Percentiles rank a stretch among this genome's conserved stretches.
Conservation (phyloP, 1,284 basidiomycete species). For the Leucoagaricus sp. region DNA sequence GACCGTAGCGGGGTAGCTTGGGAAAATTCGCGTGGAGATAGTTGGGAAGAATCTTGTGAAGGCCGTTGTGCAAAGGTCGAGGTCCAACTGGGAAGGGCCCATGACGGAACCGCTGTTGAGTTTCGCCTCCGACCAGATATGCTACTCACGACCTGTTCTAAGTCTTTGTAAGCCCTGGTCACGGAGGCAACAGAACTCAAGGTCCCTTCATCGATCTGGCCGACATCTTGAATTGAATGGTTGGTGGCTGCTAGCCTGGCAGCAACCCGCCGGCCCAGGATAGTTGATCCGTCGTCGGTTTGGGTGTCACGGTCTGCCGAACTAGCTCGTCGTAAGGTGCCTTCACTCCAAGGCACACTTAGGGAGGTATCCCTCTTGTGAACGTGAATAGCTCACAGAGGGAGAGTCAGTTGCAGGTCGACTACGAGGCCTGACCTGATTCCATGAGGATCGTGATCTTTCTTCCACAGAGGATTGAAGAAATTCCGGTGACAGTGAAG, state of each 20-base stretch:
- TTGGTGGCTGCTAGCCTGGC: constrained; percentile 36
- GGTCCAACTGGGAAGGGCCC: neutral
- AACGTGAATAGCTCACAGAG: neutral
- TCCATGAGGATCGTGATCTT: constrained; percentile 1
- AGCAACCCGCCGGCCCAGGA: constrained; percentile 52
- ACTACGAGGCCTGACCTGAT: neutral
- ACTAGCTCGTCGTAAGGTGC: constrained; percentile 23
- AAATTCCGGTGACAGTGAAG: constrained; percentile 7
- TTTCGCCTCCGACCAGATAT: neutral
- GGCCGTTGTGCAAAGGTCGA: neutral
- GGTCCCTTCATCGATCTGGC: constrained; percentile 8
- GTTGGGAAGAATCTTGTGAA: constrained; percentile 6
- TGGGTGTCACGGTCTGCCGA: constrained; percentile 21
- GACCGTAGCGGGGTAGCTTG: neutral
- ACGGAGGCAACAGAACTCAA: constrained; percentile 11
- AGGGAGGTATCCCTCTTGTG: neutral
- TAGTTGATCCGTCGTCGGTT: constrained; percentile 43
- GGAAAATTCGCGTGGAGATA: constrained; percentile 9
- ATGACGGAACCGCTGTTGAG: constrained; percentile 1
- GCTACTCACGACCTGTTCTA: constrained; percentile 5
- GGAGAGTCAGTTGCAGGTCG: neutral
- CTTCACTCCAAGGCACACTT: neutral
- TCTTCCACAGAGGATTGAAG: neutral
- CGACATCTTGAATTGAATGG: constrained; percentile 2
- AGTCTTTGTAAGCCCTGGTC: constrained; percentile 14